Evolutionary conservation across 768 basidiomycete species (phyloP).

Genomic region (Boletus rubroflammeus): DNA sequence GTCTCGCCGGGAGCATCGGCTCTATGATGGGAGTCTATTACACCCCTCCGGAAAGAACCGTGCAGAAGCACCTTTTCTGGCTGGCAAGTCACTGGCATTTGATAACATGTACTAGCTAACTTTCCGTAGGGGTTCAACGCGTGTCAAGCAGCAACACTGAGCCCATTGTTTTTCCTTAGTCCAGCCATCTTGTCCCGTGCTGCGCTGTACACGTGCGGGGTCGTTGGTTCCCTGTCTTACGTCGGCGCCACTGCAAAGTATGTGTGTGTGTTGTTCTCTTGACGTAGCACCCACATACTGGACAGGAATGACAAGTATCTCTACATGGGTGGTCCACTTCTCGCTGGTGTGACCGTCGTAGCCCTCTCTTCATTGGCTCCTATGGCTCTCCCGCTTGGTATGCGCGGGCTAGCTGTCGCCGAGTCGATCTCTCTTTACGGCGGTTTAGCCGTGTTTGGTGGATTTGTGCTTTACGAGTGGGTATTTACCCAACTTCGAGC

Average conservation of each 20-base stretch:
- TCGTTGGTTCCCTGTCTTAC: conserved; percentile 83
- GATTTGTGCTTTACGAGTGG: conserved; percentile 85
- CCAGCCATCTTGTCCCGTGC: conserved; percentile 85
- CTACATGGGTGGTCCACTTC: conserved; percentile 81
- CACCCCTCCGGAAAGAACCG: conserved; percentile 71
- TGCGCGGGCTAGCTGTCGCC: conserved; percentile 69
- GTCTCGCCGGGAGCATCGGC: conserved; percentile 75
- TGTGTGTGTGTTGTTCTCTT: conserved; percentile 12
- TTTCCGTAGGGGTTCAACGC: conserved; percentile 68
- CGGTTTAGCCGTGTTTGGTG: conserved; percentile 82
- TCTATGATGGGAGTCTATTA: conserved; percentile 81
- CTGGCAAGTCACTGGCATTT: conserved; percentile 43
- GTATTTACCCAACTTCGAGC: conserved; percentile 19
- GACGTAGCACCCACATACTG: neutral
- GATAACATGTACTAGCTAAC: neutral
- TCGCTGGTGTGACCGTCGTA: conserved; percentile 87
- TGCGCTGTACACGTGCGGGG: conserved; percentile 82
- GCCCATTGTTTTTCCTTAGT: conserved; percentile 84
- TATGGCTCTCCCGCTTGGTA: conserved; percentile 80
- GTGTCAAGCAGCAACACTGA: conserved; percentile 82
- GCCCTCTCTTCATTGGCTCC: conserved; percentile 85
- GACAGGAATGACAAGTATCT: conserved; percentile 74
- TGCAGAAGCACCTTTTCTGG: conserved; percentile 82
- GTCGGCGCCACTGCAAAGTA: conserved; percentile 84
- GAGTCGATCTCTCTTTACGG: conserved; percentile 84